phyloP scores from a whole-genome alignment of 441 rosid species.

The Gossypium schwendimanii region DNA sequence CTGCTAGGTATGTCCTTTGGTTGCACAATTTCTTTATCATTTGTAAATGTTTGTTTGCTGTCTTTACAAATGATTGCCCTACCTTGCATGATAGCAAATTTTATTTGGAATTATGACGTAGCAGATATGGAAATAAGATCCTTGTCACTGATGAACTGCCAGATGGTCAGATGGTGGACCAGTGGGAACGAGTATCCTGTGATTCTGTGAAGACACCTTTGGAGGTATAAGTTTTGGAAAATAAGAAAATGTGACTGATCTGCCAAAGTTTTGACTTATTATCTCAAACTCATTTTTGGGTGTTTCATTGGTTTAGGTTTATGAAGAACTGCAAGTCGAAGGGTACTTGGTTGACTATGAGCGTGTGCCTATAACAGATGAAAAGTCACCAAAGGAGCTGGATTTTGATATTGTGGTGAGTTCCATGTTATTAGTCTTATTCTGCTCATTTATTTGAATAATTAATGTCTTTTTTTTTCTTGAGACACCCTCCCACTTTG shows the following conservation, averaged over 20 bases:
- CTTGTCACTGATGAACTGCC: constrained; percentile 99
- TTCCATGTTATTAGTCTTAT: constrained; percentile 14
- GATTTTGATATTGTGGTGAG: constrained; percentile 90
- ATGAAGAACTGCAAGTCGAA: constrained; percentile 80
- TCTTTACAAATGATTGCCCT: constrained; percentile 14
- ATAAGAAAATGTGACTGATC: constrained; percentile 10
- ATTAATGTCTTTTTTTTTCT: background rate
- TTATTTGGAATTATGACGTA: constrained; percentile 23
- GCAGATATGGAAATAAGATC: constrained; percentile 96
- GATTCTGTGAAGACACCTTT: constrained; percentile 93
- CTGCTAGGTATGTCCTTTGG: constrained; percentile 55
- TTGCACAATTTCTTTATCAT: constrained; percentile 11
- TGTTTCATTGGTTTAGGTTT: constrained; percentile 48
- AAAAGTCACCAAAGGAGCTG: constrained; percentile 86
- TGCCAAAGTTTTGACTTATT: constrained; percentile 10
- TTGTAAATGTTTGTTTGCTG: background rate
- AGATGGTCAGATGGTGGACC: constrained; percentile 99
- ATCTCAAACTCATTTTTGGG: constrained; percentile 11
- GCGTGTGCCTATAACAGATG: constrained; percentile 98
- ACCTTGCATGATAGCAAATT: constrained; percentile 18
- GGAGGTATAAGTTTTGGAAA: constrained; percentile 45
- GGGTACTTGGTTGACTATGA: constrained; percentile 89
- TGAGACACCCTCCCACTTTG: constrained; percentile 7
- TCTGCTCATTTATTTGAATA: background rate
- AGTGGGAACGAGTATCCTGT: constrained; percentile 90